Evolutionary conservation across 2,329 filamentous ascomycete genomes (phyloP).

Genomic region (Sarocladium oryzae): DNA sequence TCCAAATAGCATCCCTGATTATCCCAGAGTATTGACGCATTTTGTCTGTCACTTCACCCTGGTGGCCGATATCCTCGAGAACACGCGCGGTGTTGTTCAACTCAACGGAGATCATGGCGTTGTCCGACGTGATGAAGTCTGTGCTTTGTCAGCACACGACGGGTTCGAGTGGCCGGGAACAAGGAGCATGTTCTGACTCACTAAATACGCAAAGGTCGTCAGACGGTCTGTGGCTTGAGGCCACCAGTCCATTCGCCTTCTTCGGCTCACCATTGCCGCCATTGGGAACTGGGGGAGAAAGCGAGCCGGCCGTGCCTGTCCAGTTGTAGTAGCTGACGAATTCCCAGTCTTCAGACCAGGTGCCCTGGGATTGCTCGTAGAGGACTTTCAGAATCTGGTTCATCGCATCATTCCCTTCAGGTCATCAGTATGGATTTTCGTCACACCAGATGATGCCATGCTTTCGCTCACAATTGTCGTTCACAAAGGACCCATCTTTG

Average conservation of each 20-base stretch:
- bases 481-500: conserved; percentile 57
- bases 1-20: conserved; percentile 58
- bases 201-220: conserved; percentile 73
- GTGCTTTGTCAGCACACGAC: conserved; percentile 14
- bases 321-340: conserved; percentile 24
- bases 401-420: conserved; percentile 61
- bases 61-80: conserved; percentile 40
- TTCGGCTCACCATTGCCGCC: conserved; percentile 72
- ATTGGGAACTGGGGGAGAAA: conserved; percentile 45
- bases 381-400: conserved; percentile 20
- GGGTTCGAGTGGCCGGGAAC: neutral
- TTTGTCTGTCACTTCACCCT: conserved; percentile 26
- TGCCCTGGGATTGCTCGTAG: conserved; percentile 20
- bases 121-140: conserved; percentile 38
- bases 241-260: conserved; percentile 67
- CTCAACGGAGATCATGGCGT: conserved; percentile 34
- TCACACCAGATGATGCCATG: neutral
- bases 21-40: conserved; percentile 42
- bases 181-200: conserved; percentile 9
- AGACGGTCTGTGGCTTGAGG: conserved; percentile 75
- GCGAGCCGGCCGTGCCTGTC: conserved; percentile 20
- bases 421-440: conserved; percentile 36
- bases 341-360: conserved; percentile 19
- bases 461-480: conserved; percentile 19
- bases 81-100: conserved; percentile 54